Evolutionary conservation across 768 basidiomycete species (phyloP).

Genomic region (Podaxis mareebaensis): DNA sequence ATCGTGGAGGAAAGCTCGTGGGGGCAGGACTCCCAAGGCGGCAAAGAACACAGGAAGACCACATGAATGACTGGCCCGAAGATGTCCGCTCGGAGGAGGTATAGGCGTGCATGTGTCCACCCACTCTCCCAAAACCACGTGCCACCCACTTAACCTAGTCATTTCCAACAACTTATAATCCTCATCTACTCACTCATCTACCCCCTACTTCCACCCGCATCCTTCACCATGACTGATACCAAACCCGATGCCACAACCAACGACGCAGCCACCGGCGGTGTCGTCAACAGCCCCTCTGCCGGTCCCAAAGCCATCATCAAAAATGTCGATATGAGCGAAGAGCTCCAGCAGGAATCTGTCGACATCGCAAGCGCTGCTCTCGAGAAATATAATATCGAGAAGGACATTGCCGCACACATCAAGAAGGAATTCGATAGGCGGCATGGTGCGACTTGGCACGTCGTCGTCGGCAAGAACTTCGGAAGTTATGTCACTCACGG

Average conservation of each 20-base stretch:
- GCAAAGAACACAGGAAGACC: slow-evolving; percentile 15
- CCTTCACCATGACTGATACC: slow-evolving; percentile 43
- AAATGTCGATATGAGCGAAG: slow-evolving; percentile 95
- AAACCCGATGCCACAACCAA: slow-evolving; percentile 62
- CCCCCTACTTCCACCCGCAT: not conserved
- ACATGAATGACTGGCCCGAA: slow-evolving; percentile 12
- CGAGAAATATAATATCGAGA: slow-evolving; percentile 93
- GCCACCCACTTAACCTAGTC: not conserved
- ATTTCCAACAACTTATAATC: slow-evolving; percentile 9
- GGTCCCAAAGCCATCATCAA: slow-evolving; percentile 86
- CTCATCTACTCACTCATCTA: not conserved
- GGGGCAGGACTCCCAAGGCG: slow-evolving; percentile 13
- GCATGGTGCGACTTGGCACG: slow-evolving; percentile 96
- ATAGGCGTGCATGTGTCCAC: slow-evolving; percentile 2
- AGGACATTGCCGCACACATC: slow-evolving; percentile 97
- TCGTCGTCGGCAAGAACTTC: slow-evolving; percentile 99
- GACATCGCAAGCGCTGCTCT: slow-evolving; percentile 84
- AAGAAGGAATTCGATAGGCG: slow-evolving; percentile 97
- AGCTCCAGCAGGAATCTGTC: slow-evolving; percentile 94
- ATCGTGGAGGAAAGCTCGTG: slow-evolving; percentile 11
- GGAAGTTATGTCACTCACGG: slow-evolving; percentile 98
- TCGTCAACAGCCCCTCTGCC: slow-evolving; percentile 32
- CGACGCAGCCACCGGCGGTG: slow-evolving; percentile 53
- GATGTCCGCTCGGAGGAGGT: slow-evolving; percentile 10
- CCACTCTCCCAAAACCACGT: slow-evolving; percentile 9